Evolutionary conservation across 176 grass and related monocot genomes (phyloP).

Genomic region (barley (Hordeum vulgare)): MorexV3_pseudomolecules_assembly NC_058520.1:598921970-598922469

Average conservation of each 20-base stretch:
- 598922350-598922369: no score
- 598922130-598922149: constrained; percentile 8
- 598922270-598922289: constrained; percentile 45
- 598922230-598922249: constrained; percentile 57
- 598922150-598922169: constrained; percentile 23
- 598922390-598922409: no score
- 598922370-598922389: no score
- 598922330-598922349: no score
- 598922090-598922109: not conserved
- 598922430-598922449: no score
- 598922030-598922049: constrained; percentile 6
- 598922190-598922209: constrained; percentile 46
- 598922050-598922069: constrained; percentile 1
- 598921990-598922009: no score
- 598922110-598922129: not conserved
- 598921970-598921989: no score
- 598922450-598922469: no score
- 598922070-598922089: not conserved
- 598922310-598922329: constrained; percentile 53
- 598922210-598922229: constrained; percentile 32
- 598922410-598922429: no score
- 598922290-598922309: constrained; percentile 37
- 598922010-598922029: not conserved
- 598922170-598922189: constrained; percentile 45
- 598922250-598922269: constrained; percentile 26